Conservation (phyloP, 176 grass and related monocot species). For the Leersia perrieri region DNA sequence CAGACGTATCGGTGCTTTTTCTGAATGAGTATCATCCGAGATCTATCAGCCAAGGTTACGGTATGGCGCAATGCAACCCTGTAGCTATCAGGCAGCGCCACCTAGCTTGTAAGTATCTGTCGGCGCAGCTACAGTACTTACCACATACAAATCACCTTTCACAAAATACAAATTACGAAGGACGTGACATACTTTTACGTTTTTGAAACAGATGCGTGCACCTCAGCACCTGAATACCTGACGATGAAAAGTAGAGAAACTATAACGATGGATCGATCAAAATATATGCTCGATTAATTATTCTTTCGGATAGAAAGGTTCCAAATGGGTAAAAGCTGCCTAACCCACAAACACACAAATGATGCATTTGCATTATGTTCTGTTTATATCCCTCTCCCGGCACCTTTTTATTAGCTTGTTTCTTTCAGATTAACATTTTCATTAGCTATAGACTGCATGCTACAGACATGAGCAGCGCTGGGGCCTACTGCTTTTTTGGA, state of each 20-base stretch:
- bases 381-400: too few species aligned
- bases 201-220: neutral
- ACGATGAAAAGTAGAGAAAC: neutral
- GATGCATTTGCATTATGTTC: too few species aligned
- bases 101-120: neutral
- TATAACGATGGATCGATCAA: neutral
- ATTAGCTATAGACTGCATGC: neutral
- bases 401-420: neutral
- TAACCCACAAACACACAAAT: neutral
- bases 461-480: neutral
- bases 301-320: constrained; percentile 16
- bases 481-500: neutral
- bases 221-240: neutral
- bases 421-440: neutral
- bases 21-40: neutral
- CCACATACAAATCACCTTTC: too few species aligned
- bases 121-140: neutral
- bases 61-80: neutral
- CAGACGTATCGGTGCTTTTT: neutral
- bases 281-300: neutral
- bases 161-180: too few species aligned
- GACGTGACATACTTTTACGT: too few species aligned
- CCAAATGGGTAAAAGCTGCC: neutral
- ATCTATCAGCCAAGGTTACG: neutral
- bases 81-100: neutral